Evolutionary conservation across 2,329 filamentous ascomycete genomes (phyloP).

Genomic region (Keithomyces neogunnii): DNA sequence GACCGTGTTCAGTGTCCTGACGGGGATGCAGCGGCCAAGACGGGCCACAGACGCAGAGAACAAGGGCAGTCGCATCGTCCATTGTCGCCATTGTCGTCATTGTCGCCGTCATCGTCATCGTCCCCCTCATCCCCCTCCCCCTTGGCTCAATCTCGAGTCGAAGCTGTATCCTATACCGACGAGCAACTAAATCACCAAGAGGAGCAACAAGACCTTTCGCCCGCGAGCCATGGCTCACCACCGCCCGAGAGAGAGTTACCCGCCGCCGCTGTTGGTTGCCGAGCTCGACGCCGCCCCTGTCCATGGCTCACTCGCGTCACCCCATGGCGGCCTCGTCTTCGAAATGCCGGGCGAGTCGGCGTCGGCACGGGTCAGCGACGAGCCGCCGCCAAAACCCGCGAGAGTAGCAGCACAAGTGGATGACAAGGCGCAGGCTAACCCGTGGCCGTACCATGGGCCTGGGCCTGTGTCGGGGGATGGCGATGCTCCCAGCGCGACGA

Average conservation of each 20-base stretch:
- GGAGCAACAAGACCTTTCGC: neutral
- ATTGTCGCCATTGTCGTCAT: no score
- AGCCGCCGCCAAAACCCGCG: constrained; percentile 5
- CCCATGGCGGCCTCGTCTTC: constrained; percentile 17
- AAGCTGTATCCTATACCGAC: neutral
- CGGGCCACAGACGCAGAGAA: neutral
- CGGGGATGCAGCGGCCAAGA: neutral
- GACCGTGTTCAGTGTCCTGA: neutral
- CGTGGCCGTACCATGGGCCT: constrained; percentile 25
- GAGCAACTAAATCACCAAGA: neutral
- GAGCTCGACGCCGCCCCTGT: constrained; percentile 20
- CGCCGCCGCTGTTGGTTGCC: constrained; percentile 19
- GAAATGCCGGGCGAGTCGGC: constrained; percentile 24
- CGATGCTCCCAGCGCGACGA: constrained; percentile 5
- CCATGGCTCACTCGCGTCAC: constrained; percentile 10
- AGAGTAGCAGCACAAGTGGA: neutral
- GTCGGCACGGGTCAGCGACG: constrained; percentile 4
- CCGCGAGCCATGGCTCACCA: constrained; percentile 10
- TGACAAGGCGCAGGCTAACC: constrained; percentile 15
- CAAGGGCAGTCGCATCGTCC: no score
- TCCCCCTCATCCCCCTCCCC: neutral
- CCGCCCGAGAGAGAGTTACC: constrained; percentile 7
- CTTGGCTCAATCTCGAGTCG: neutral
- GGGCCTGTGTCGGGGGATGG: constrained; percentile 9
- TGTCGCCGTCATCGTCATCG: no score